Conservation (phyloP, 2,329 filamentous ascomycete genomes). For the Blastomyces silverae region DNA sequence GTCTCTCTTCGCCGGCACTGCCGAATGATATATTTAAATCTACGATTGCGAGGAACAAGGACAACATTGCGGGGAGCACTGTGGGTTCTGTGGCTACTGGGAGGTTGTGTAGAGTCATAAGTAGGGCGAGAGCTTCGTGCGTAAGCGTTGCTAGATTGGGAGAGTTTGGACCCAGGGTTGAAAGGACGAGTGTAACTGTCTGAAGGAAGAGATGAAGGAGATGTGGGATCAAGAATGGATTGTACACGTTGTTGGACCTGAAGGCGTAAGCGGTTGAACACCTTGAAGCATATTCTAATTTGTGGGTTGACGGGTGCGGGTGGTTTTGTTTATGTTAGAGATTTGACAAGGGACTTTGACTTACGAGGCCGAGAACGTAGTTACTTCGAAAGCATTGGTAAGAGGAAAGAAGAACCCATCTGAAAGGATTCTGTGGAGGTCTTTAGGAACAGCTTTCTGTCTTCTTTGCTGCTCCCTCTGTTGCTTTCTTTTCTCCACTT, state of each 20-base stretch:
- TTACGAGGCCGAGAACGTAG: slow-evolving; percentile 49
- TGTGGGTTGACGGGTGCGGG: neutral
- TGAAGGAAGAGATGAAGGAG: slow-evolving; percentile 75
- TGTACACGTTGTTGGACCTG: slow-evolving; percentile 33
- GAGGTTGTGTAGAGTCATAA: slow-evolving; percentile 58
- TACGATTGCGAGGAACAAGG: slow-evolving; percentile 70
- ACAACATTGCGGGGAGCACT: slow-evolving; percentile 67
- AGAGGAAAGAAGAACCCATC: slow-evolving; percentile 81
- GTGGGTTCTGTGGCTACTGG: slow-evolving; percentile 54
- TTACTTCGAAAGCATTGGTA: slow-evolving; percentile 68
- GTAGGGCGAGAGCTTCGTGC: slow-evolving; percentile 72
- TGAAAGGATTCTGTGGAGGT: slow-evolving; percentile 67
- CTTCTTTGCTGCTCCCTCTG: slow-evolving; percentile 42
- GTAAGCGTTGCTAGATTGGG: slow-evolving; percentile 73
- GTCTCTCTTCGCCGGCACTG: slow-evolving; percentile 52
- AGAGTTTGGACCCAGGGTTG: slow-evolving; percentile 74
- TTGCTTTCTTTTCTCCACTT: slow-evolving; percentile 52
- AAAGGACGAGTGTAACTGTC: slow-evolving; percentile 73
- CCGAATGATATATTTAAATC: slow-evolving; percentile 61
- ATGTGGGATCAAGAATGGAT: slow-evolving; percentile 65
- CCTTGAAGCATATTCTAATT: neutral
- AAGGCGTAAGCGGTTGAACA: neutral
- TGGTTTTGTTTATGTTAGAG: neutral
- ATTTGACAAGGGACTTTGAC: slow-evolving; percentile 16
- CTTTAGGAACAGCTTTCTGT: slow-evolving; percentile 60